phyloP scores from a whole-genome alignment of 2,329 filamentous ascomycete genomes.

The Colletotrichum limetticola region DNA sequence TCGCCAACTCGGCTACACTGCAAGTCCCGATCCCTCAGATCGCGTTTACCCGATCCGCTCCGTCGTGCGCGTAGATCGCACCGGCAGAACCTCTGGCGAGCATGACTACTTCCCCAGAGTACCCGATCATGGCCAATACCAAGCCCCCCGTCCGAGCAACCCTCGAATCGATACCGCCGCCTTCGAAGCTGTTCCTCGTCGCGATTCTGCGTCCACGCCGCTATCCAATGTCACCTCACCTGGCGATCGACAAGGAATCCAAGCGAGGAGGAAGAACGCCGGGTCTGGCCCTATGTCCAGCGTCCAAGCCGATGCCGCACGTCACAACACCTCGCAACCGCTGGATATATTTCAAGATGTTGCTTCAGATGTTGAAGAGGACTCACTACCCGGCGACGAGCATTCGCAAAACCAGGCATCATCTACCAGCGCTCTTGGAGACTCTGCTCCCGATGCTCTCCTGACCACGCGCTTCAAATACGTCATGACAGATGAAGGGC shows the following conservation, averaged over 20 bases:
- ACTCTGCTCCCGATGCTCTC: conserved; percentile 42
- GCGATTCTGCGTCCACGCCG: conserved; percentile 15
- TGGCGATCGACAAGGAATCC: conserved; percentile 36
- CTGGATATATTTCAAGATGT: conserved; percentile 41
- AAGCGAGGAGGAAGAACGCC: conserved; percentile 46
- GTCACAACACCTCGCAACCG: conserved; percentile 48
- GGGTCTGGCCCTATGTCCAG: conserved; percentile 54
- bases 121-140: conserved; percentile 46
- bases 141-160: conserved; percentile 43
- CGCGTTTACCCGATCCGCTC: conserved; percentile 85
- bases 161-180: conserved; percentile 43
- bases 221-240: conserved; percentile 31
- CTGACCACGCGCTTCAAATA: conserved; percentile 84
- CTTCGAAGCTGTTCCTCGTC: conserved; percentile 36
- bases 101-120: conserved; percentile 49
- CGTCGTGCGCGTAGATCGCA: conserved; percentile 77
- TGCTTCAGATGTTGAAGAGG: conserved; percentile 41
- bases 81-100: conserved; percentile 50
- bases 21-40: conserved; percentile 55
- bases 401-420: conserved; percentile 1
- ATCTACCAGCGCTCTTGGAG: conserved; percentile 2
- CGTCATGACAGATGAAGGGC: conserved; percentile 78
- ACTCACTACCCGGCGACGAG: neutral
- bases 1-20: conserved; percentile 47
- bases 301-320: conserved; percentile 56